phyloP scores from a whole-genome alignment of 2,329 filamentous ascomycete species.

The Aspergillus novofumigatus region DNA sequence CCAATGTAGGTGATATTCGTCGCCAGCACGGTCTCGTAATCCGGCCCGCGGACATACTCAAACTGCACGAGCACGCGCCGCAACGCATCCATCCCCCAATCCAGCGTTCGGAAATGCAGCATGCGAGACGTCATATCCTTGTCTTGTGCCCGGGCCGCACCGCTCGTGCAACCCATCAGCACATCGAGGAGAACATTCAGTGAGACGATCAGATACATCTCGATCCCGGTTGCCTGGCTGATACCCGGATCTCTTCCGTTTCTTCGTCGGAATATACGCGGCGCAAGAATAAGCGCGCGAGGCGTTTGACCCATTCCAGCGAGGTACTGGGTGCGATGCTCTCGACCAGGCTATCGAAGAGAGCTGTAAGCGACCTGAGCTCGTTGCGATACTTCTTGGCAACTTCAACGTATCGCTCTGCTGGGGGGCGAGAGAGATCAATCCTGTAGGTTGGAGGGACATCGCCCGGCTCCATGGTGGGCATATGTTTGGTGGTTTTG shows the following conservation, averaged over 20 bases:
- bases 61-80: constrained; percentile 50
- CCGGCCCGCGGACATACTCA: constrained; percentile 42
- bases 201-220: constrained; percentile 57
- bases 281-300: constrained; percentile 48
- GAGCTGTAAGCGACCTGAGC: constrained; percentile 30
- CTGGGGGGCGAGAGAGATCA: constrained; percentile 52
- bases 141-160: constrained; percentile 35
- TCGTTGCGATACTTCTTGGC: constrained; percentile 43
- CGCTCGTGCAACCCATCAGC: constrained; percentile 63
- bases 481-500: neutral
- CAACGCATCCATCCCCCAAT: constrained; percentile 53
- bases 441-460: constrained; percentile 44
- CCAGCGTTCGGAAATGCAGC: constrained; percentile 44
- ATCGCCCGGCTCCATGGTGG: constrained; percentile 5
- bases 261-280: constrained; percentile 54
- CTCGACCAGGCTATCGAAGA: constrained; percentile 19
- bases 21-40: constrained; percentile 38
- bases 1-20: constrained; percentile 48
- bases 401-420: constrained; percentile 49
- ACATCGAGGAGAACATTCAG: constrained; percentile 62
- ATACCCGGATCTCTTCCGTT: constrained; percentile 60
- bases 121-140: constrained; percentile 20
- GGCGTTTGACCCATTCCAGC: constrained; percentile 24
- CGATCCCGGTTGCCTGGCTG: constrained; percentile 46
- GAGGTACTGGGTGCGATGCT: constrained; percentile 15